These are phyloP conservation scores for Eragrostis curvula DNA, from an alignment of 176 grass and related monocot species.

Conservation along the genomic window DNA sequence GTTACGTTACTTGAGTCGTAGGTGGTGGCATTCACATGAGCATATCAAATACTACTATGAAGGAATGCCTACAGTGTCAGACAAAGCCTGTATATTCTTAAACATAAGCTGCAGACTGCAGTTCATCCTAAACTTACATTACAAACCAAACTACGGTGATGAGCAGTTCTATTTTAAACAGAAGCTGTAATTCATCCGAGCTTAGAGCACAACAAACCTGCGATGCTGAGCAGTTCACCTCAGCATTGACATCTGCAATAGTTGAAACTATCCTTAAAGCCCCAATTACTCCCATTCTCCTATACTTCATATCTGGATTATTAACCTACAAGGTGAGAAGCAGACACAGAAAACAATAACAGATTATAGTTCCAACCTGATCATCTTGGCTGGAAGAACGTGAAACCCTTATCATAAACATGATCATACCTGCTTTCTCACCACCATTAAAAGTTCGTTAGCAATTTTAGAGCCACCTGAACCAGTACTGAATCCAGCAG, in stretches of 20 bases:
- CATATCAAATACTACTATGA: background rate
- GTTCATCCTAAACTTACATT: conserved; percentile 12
- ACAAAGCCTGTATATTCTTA: conserved; percentile 22
- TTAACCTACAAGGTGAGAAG: conserved; percentile 60
- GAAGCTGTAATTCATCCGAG: conserved; percentile 9
- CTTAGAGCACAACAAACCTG: conserved; percentile 57
- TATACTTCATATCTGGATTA: conserved; percentile 94
- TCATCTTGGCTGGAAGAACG: conserved; percentile 13
- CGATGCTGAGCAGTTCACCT: conserved; percentile 57
- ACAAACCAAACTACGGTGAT: conserved; percentile 71
- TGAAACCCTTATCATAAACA: background rate
- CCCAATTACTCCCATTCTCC: conserved; percentile 96
- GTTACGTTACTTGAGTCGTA: background rate
- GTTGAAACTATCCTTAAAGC: conserved; percentile 79
- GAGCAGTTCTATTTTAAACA: conserved; percentile 35
- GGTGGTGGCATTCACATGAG: conserved; percentile 18
- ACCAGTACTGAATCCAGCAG: conserved; percentile 62
- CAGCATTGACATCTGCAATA: conserved; percentile 60
- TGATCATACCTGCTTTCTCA: conserved; percentile 84
- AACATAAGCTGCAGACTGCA: background rate
- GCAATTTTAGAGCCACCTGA: conserved; percentile 67
- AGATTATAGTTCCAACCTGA: conserved; percentile 16
- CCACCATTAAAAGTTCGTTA: conserved; percentile 94
- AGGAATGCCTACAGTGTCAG: conserved; percentile 25
- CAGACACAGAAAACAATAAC: conserved; percentile 11